These are phyloP conservation scores for Diaporthe eres DNA, from an alignment of 2,329 filamentous ascomycete species.

Conservation along the genomic window DNA sequence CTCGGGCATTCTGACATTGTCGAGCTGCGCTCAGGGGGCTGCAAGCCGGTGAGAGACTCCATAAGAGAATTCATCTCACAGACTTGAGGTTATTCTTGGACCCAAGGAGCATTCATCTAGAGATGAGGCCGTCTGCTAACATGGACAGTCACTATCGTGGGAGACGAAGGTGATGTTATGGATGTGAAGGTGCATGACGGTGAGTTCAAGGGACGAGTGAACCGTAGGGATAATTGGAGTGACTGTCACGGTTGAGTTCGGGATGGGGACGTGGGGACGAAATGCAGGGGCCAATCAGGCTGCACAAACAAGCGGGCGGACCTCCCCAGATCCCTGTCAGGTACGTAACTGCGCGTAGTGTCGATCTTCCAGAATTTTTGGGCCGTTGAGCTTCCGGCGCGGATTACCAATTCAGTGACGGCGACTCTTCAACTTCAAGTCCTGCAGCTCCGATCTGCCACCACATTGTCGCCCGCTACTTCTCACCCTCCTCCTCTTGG, in stretches of 20 bases:
- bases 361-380: conserved; percentile 35
- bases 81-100: not conserved
- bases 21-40: not conserved
- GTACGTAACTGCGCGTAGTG: conserved; percentile 9
- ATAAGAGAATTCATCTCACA: not conserved
- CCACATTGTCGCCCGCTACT: conserved; percentile 3
- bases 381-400: conserved; percentile 14
- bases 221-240: too few relatives aligned
- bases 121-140: not conserved
- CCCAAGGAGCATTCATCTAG: not conserved
- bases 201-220: not conserved
- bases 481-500: conserved; percentile 40
- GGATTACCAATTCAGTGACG: conserved; percentile 34
- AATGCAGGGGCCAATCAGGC: not conserved
- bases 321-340: not conserved
- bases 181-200: not conserved
- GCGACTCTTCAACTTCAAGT: conserved; percentile 5
- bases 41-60: not conserved
- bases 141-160: not conserved
- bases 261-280: not conserved
- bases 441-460: not conserved
- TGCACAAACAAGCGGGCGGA: too few relatives aligned
- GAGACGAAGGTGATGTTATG: not conserved
- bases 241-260: not conserved
- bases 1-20: not conserved